Base-by-base conservation (phyloP, 805 yeast species). In the Metschnikowia reukaufii region DNA sequence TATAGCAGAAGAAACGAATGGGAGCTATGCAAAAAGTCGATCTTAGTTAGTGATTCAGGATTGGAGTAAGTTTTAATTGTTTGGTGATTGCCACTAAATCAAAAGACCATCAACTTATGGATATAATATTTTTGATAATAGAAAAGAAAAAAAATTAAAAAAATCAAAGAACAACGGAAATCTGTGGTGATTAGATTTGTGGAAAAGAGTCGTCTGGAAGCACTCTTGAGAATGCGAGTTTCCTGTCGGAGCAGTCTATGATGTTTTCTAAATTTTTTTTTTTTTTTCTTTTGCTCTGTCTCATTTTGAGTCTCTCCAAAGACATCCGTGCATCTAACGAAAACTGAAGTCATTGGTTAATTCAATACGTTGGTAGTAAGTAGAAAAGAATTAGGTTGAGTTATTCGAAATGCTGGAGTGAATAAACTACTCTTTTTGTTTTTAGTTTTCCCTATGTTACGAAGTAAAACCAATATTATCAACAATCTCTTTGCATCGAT, bases 301-400 rank as follows among this genome's bases (percentile, higher is more conserved):
- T 25, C 13, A 16, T 16, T 37, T 18, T 17, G 25, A 10, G 30
- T 25, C 10, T n/a, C 10, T 25, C n/a, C 9, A 12, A 37, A 17
- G 4, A 37, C 40, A 37, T 20, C 40, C 40, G 40, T 37, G 40
- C 40, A 37, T 37, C 32, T 6, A 17, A 10, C 4, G 8, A 25
- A 13, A 20, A 25, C 15, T 7, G 25, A 15, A 25, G 10, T 21
- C 40, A 15, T 25, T 9, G 29, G n/a, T n/a, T n/a, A n/a, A n/a
- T n/a, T n/a, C n/a, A n/a, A n/a, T n/a, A n/a, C n/a, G n/a, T n/a
- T n/a, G n/a, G n/a, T n/a, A n/a, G n/a, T n/a, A n/a, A n/a, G n/a
- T n/a, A n/a, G n/a, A n/a, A n/a, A n/a, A n/a, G n/a, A n/a, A n/a
- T n/a, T n/a, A n/a, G n/a, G n/a, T n/a, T n/a, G n/a, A n/a, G n/a